Percentiles rank a stretch among this genome's conserved stretches.
These are phyloP conservation scores for Lepidium aucheri DNA, from an alignment of 345 rosid genomes.

Conservation along the genomic window DNA sequence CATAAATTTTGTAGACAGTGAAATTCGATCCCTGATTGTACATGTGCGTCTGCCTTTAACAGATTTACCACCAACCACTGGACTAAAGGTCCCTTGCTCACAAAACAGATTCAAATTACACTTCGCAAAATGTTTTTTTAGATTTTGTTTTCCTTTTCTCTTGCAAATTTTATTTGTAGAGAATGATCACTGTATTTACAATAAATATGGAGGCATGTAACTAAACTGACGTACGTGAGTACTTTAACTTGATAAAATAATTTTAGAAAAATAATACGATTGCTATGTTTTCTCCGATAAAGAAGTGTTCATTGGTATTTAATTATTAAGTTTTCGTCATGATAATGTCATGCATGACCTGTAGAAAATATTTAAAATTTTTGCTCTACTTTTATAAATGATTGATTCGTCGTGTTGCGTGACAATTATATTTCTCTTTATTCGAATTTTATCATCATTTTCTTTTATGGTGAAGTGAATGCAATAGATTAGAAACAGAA, in stretches of 20 bases:
- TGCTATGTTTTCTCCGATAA: background rate
- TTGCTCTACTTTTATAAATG: background rate
- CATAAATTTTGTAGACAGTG: too few species aligned
- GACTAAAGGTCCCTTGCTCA: too few species aligned
- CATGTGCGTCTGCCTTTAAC: too few species aligned
- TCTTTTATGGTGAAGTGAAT: background rate
- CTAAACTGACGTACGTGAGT: background rate
- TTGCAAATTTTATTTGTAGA: background rate
- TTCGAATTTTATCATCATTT: too few species aligned
- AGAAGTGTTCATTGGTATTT: background rate
- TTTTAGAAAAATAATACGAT: background rate
- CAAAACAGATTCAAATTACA: too few species aligned
- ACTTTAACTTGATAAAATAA: background rate
- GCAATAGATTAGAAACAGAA: background rate
- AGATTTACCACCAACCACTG: too few species aligned
- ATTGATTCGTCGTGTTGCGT: constrained; percentile 16
- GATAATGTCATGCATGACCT: constrained; percentile 27
- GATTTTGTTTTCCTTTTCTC: background rate
- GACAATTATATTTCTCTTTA: background rate
- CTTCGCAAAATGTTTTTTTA: background rate
- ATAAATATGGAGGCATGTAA: background rate
- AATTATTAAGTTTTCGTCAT: background rate
- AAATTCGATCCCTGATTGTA: too few species aligned
- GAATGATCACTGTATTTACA: background rate
- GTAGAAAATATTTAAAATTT: background rate